Conservation (phyloP, 179 eudicot genomes). For the Silene noctiflora region DNA sequence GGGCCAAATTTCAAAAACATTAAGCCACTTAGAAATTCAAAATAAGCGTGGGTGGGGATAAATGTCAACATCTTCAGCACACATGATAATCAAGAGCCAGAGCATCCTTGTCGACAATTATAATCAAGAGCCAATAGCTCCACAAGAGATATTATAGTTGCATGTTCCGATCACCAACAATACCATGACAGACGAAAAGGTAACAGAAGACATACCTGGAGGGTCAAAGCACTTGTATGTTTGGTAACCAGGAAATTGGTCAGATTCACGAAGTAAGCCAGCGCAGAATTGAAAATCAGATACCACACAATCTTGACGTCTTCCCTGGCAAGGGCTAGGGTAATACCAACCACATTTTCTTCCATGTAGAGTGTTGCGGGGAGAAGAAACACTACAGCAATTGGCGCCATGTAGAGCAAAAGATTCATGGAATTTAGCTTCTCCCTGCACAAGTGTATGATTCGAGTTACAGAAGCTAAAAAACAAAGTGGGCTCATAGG, state of each 20-base stretch:
- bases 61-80: neutral
- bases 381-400: constrained; percentile 76
- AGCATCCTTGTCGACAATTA: neutral
- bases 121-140: neutral
- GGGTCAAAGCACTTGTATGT: constrained; percentile 90
- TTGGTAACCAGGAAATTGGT: constrained; percentile 94
- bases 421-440: constrained; percentile 90
- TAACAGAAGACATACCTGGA: constrained; percentile 54
- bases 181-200: constrained; percentile 8
- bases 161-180: neutral
- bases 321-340: constrained; percentile 71
- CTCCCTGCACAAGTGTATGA: constrained; percentile 42
- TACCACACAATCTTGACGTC: constrained; percentile 79
- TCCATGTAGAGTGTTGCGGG: constrained; percentile 81
- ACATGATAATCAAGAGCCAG: neutral
- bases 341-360: constrained; percentile 77
- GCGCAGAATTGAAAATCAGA: constrained; percentile 71
- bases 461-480: constrained; percentile 1
- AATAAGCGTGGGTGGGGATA: neutral
- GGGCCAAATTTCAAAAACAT: no score
- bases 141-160: neutral
- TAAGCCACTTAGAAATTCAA: neutral
- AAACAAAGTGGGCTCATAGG: neutral
- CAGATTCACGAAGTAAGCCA: constrained; percentile 84
- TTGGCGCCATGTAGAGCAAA: constrained; percentile 84